A percentile compares a stretch with the other conserved stretches of the same genome.
These are phyloP conservation scores for Colletotrichum viniferum DNA, from an alignment of 2,329 filamentous ascomycete species.

Conservation along the genomic window DNA sequence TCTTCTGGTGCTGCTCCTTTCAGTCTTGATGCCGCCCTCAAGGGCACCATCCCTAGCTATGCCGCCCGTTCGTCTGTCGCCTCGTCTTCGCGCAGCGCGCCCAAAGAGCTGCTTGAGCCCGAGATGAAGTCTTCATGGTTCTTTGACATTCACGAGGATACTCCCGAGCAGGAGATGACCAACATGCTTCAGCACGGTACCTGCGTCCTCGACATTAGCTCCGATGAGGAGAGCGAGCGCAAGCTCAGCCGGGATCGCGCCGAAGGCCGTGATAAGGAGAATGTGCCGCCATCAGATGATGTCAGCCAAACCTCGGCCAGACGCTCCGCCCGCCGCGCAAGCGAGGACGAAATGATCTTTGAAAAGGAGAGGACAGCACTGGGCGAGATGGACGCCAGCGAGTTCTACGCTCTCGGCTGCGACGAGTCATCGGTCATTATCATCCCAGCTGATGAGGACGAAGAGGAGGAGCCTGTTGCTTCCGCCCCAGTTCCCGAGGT, in stretches of 20 bases:
- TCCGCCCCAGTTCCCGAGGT: slow-evolving; percentile 3
- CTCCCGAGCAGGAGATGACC: slow-evolving; percentile 85
- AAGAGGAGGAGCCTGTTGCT: slow-evolving; percentile 31
- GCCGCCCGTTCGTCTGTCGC: slow-evolving; percentile 42
- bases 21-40: slow-evolving; percentile 83
- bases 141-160: slow-evolving; percentile 95
- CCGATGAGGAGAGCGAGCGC: slow-evolving; percentile 76
- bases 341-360: slow-evolving; percentile 59
- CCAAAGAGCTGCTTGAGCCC: slow-evolving; percentile 41
- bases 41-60: slow-evolving; percentile 73
- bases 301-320: slow-evolving; percentile 59
- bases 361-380: slow-evolving; percentile 70
- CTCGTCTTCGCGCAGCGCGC: slow-evolving; percentile 26
- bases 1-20: slow-evolving; percentile 66
- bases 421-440: slow-evolving; percentile 67
- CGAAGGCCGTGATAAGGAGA: slow-evolving; percentile 84
- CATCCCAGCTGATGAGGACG: slow-evolving; percentile 64
- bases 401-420: slow-evolving; percentile 71
- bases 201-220: slow-evolving; percentile 84
- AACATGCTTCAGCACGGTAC: slow-evolving; percentile 93
- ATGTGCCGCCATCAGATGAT: slow-evolving; percentile 77
- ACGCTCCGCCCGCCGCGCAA: slow-evolving; percentile 33
- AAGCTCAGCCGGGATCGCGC: slow-evolving; percentile 55
- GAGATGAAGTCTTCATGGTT: slow-evolving; percentile 74
- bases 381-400: slow-evolving; percentile 68